Conservation (phyloP, 2,329 filamentous ascomycete genomes). For the Trichoderma afroharzianum region DNA sequence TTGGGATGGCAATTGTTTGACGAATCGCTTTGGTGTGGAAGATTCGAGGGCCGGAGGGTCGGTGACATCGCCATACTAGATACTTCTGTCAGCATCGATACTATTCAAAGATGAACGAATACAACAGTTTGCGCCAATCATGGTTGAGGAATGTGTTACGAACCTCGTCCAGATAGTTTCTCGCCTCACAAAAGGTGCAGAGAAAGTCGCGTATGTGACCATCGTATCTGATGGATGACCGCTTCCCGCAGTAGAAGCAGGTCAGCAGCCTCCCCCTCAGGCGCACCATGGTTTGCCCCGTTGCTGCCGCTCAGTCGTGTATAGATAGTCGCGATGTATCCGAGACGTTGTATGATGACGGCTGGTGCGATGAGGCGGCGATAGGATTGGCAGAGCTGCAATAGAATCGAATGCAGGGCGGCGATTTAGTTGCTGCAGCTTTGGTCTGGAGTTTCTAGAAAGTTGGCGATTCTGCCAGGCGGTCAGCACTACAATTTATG, state of each 20-base stretch:
- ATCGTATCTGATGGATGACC: conserved; percentile 58
- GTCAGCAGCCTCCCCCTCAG: conserved; percentile 47
- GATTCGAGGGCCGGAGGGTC: conserved; percentile 65
- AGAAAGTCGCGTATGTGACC: conserved; percentile 62
- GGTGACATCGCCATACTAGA: conserved; percentile 78
- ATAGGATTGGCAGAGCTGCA: neutral
- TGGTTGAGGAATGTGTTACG: neutral
- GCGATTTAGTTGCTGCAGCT: neutral
- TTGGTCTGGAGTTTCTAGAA: conserved; percentile 16
- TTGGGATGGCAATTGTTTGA: conserved; percentile 41
- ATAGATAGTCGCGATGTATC: neutral
- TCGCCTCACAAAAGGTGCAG: conserved; percentile 76
- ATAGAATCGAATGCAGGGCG: neutral
- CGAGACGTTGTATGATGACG: neutral
- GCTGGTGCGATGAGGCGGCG: neutral
- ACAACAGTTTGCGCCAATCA: neutral
- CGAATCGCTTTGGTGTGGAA: conserved; percentile 25
- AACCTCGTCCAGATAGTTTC: conserved; percentile 87
- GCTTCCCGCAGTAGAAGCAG: conserved; percentile 83
- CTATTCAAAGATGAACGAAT: neutral
- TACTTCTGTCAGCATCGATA: conserved; percentile 7
- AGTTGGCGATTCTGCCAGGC: conserved; percentile 35
- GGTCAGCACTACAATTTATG: conserved; percentile 23
- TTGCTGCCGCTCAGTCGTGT: neutral
- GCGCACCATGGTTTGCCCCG: conserved; percentile 38